phyloP scores from a whole-genome alignment of 164 flowering plant species.

The Cinnamomum chago region DNA sequence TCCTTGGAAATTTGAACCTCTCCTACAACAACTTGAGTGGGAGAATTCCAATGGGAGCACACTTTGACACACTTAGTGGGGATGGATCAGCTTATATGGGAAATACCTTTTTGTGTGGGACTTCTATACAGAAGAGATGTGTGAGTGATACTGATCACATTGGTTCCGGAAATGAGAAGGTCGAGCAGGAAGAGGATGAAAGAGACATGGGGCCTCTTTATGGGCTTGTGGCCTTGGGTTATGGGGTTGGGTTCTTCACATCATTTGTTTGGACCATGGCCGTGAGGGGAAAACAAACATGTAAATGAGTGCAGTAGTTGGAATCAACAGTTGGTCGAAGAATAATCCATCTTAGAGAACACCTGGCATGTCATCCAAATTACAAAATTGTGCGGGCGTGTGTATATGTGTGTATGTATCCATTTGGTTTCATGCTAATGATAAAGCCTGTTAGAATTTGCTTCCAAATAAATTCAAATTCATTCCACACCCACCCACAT shows the following conservation, averaged over 20 bases:
- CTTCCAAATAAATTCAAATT: too few relatives aligned
- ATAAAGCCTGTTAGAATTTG: too few relatives aligned
- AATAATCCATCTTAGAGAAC: too few relatives aligned
- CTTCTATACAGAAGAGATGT: constrained; percentile 3
- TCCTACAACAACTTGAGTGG: constrained; percentile 23
- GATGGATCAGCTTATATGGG: constrained; percentile 16
- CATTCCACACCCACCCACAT: too few relatives aligned
- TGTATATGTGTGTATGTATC: too few relatives aligned
- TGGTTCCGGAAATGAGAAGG: neutral
- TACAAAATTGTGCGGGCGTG: too few relatives aligned
- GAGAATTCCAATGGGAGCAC: constrained; percentile 12
- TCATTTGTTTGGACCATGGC: neutral
- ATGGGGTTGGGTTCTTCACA: constrained; percentile 13
- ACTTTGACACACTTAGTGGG: constrained; percentile 11
- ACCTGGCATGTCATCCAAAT: too few relatives aligned
- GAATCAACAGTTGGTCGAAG: too few relatives aligned
- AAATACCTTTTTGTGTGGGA: constrained; percentile 13
- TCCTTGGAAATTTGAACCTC: constrained; percentile 5
- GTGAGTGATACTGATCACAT: neutral
- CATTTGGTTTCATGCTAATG: too few relatives aligned
- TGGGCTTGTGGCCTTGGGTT: constrained; percentile 4
- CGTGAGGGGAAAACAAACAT: too few relatives aligned
- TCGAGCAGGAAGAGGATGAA: neutral
- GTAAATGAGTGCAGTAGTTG: too few relatives aligned
- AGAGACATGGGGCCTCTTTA: neutral